Base-by-base conservation (phyloP, 2,329 filamentous ascomycete species). In the Penicillium sp. region DNA sequence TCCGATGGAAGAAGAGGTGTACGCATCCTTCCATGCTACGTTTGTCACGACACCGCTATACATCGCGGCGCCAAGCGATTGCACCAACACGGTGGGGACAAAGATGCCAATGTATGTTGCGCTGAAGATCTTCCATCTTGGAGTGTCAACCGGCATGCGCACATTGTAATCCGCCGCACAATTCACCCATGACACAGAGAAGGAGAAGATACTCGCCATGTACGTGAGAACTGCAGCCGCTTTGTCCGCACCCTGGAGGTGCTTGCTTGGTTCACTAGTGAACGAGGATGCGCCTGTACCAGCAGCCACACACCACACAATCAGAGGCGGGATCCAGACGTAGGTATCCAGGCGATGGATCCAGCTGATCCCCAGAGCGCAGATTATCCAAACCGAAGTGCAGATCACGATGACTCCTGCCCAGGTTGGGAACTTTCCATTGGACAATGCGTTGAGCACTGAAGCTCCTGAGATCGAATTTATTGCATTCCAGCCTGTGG, bases 161-260 rank as follows among this genome's bases (percentile, higher is more conserved):
- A 72, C 69, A 46, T 72, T 73, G 48, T 71, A 73, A 46, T 73
- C 69, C 0, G 68, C 66, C 6, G 70, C 68, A 35, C 68, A 71
- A 28, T 73, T 70, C 35, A 70, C 62, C 69, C 69, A 72, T 2
- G 67, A 70, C 1, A 70, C 66, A 0, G 69, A 67, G 45, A 73
- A 73, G 6, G 66, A 69, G 48, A 72, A 71, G 7, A 71, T 69
- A 20, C 68, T 60, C 2, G 69, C 69, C 52, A 71, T 69, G 50
- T 69, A 72, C 2, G 64, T 67, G 18, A 73, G 58, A 4, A 69
- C 61, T 7, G 69, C 56, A 6, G 68, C 69, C 25, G 68, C 70
- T 22, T 66, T 67, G 31, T 69, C 57, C 3, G 66, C 49, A n/a
- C 63, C 58, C n/a, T 58, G 36, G 50, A 35, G 60, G 52, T 31